phyloP scores from a whole-genome alignment of 495 filamentous ascomycete genomes.

The Ramalina peruviana region DNA sequence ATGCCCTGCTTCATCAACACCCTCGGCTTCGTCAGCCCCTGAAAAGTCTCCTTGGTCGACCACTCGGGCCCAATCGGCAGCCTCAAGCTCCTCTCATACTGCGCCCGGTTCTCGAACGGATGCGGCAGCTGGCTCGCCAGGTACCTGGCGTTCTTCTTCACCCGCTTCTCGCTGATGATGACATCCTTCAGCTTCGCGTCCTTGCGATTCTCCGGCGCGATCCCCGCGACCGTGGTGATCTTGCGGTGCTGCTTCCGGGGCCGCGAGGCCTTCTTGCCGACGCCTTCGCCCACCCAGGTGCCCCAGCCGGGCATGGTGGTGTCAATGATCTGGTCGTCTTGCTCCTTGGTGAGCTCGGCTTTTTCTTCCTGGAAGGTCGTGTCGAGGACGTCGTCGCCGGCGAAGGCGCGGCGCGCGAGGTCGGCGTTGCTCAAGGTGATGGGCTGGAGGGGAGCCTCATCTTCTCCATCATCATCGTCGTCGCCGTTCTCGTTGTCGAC shows the following conservation, averaged over 20 bases:
- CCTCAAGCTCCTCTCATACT: slow-evolving; percentile 83
- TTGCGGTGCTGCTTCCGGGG: slow-evolving; percentile 39
- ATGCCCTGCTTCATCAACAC: slow-evolving; percentile 87
- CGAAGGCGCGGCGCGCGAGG: slow-evolving; percentile 74
- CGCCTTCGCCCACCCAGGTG: slow-evolving; percentile 69
- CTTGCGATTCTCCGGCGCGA: slow-evolving; percentile 61
- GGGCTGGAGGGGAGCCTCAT: slow-evolving; percentile 28
- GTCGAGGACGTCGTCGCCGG: slow-evolving; percentile 72
- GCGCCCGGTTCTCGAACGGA: slow-evolving; percentile 68
- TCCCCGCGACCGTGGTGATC: slow-evolving; percentile 58
- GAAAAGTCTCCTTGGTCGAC: slow-evolving; percentile 86
- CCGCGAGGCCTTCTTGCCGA: slow-evolving; percentile 48
- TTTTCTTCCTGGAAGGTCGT: slow-evolving; percentile 74
- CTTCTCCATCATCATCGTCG: slow-evolving; percentile 43
- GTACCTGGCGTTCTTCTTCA: slow-evolving; percentile 89
- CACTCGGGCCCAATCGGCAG: slow-evolving; percentile 88
- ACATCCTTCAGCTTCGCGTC: slow-evolving; percentile 70
- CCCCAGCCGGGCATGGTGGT: slow-evolving; percentile 89
- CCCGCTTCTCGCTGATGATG: slow-evolving; percentile 83
- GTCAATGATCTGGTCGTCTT: slow-evolving; percentile 75
- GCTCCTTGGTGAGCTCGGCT: slow-evolving; percentile 51
- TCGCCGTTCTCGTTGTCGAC: slow-evolving; percentile 29
- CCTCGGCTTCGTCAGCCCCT: slow-evolving; percentile 77
- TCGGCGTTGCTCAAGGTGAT: slow-evolving; percentile 64
- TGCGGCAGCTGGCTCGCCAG: slow-evolving; percentile 70